Evolutionary conservation across 176 grass and related monocot genomes (phyloP), one percentile per base, ranked within the genome.

Genomic region (Oryza nivara): DNA sequence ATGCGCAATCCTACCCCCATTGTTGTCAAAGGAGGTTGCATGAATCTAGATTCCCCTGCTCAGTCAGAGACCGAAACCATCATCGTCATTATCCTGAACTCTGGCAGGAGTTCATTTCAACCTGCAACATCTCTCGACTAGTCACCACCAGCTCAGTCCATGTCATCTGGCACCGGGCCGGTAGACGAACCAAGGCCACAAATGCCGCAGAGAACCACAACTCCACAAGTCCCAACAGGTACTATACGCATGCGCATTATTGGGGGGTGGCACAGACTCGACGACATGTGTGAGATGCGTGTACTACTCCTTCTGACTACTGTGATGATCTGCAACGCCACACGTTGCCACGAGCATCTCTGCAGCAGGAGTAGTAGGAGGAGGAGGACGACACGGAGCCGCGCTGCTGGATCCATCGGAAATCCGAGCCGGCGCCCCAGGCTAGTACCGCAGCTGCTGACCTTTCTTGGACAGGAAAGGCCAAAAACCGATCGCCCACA

Each of bases 401-500:
- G 52, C 40, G 48, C 4, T 4, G 6, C 40, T 38, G 36, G 36
- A 60, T 56, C 58, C 80, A 25, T 78, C 67, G 34, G 66, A 41
- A 76, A 67, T 74, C 25, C 80, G 28, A 87, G 72, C 45, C 40
- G 40, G 40, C 26, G 15, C 20, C 25, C 23, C 28, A 30, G 7
- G 14, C 15, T 38, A 38, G 35, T 36, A 36, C 0, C 35, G 4
- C 3, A 36, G 35, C 35, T 40, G 35, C 35, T 40, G 48, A 46
- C 82, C 40, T 80, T 70, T 75, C 40, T 85, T 23, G 13, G 54
- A 43, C 73, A 77, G 72, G 43, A 82, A 19, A 82, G 78, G 78
- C 25, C 54, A 30, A 45, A 30, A 45, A 67, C 72, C 23, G 34
- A 41, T 71, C 1, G 40, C 7, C 72, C 83, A 86, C 78, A 82